These are phyloP conservation scores for Colletotrichum navitas DNA, from an alignment of 2,329 filamentous ascomycete genomes.

Conservation along the genomic window DNA sequence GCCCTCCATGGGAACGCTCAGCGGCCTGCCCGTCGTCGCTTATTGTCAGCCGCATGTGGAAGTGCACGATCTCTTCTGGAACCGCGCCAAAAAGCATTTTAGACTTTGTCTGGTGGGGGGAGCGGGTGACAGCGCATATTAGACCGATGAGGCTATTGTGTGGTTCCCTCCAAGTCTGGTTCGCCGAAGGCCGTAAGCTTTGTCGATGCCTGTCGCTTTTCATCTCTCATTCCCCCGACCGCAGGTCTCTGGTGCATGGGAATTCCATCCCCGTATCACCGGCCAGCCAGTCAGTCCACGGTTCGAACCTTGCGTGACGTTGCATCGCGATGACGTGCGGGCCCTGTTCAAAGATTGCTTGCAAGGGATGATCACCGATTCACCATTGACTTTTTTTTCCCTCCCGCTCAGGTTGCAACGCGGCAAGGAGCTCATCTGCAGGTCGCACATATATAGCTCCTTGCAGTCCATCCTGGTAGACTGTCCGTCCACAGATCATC, in stretches of 20 bases:
- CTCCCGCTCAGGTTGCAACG: conserved; percentile 13
- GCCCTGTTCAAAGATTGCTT: background rate
- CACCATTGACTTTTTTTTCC: conserved; percentile 3
- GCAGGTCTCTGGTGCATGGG: background rate
- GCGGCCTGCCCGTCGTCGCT: background rate
- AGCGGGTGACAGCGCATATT: background rate
- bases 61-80: conserved; percentile 20
- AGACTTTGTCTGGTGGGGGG: conserved; percentile 1
- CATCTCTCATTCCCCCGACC: background rate
- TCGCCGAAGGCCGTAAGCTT: conserved; percentile 1
- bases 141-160: conserved; percentile 29
- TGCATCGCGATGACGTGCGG: conserved; percentile 41
- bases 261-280: background rate
- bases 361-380: conserved; percentile 29
- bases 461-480: too few relatives aligned
- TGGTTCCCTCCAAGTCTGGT: conserved; percentile 6
- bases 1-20: too few relatives aligned
- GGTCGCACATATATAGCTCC: conserved; percentile 26
- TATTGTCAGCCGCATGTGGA: conserved; percentile 2
- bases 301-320: conserved; percentile 37
- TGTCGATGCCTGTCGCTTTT: background rate
- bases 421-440: background rate
- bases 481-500: background rate
- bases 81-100: background rate
- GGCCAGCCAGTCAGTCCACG: conserved; percentile 12